Base-by-base conservation (phyloP, 148 eudicot genomes). In the Pouteria glomerata region DNA sequence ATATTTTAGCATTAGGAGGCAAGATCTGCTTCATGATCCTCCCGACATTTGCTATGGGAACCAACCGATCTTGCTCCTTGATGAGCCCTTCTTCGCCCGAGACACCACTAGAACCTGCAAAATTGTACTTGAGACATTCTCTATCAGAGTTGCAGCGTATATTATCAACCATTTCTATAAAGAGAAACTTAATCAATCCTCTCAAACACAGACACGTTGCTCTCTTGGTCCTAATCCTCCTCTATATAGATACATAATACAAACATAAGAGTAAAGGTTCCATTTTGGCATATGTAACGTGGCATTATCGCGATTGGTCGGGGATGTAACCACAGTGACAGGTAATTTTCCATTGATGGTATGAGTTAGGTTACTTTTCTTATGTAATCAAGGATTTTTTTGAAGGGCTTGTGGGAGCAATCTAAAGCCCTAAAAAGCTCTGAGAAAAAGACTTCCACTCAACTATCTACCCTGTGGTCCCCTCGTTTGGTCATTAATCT, bases 1-100 rank as follows among this genome's bases (percentile, higher is more conserved):
- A 90, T 41, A 90, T 80, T 39, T 90, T 90, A 0, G 93, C 96
- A 15, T 82, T 85, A 0, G 85, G 61, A 0, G 96, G 96, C 3
- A 90, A 64, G 47, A 83, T 85, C 51, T 86, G 89, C 80, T 90
- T 90, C 96, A 90, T 90, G 45, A 90, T 85, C 37, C 96, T 73
- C 3, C 96, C 96, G 1, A 90, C 96, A 69, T 90, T 90, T 0
- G 96, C 96, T 37, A 90, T 88, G 0, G 96, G 96, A 1, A 90
- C 85, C 39, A 90, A 72, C 5, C 84, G 84, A 73, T 88, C 89
- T 81, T 88, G 85, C 71, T 88, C 88, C 71, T 81, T 82, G 30
- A 75, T 77, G 18, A 30, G 23, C 26, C 55, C 83, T 16, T 69
- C 71, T 4, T 72, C 75, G 8, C 39, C 75, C 0, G 72, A 57